Evolutionary conservation across 495 filamentous ascomycete genomes (phyloP).

Genomic region (Durotheca rogersii): DNA sequence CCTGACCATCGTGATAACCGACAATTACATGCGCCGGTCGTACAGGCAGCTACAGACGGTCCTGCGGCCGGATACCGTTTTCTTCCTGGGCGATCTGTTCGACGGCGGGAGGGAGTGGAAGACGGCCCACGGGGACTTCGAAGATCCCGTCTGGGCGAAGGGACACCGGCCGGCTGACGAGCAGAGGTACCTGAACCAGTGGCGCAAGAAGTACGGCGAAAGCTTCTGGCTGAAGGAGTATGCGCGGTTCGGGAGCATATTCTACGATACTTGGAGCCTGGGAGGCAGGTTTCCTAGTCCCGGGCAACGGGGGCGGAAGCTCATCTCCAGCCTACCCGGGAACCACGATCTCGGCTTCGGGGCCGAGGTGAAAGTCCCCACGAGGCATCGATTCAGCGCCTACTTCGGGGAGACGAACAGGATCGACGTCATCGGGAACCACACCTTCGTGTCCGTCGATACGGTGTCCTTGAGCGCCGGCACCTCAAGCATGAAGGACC

Average conservation of each 20-base stretch:
- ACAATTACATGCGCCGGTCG: constrained; percentile 81
- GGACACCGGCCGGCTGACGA: constrained; percentile 49
- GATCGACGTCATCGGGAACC: constrained; percentile 88
- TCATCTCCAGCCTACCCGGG: constrained; percentile 82
- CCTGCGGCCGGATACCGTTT: constrained; percentile 74
- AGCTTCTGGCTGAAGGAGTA: constrained; percentile 84
- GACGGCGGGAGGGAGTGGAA: constrained; percentile 97
- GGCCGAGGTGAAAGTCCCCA: constrained; percentile 71
- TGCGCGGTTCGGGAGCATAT: constrained; percentile 74
- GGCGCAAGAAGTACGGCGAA: constrained; percentile 69
- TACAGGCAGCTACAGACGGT: constrained; percentile 69
- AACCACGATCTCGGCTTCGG: constrained; percentile 98
- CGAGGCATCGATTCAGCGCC: constrained; percentile 77
- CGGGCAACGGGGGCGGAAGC: constrained; percentile 55
- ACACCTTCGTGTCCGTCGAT: constrained; percentile 92
- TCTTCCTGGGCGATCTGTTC: constrained; percentile 94
- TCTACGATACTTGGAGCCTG: constrained; percentile 62
- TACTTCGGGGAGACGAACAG: constrained; percentile 90
- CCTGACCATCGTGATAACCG: constrained; percentile 78
- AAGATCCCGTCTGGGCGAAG: constrained; percentile 59
- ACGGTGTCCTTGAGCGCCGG: constrained; percentile 78
- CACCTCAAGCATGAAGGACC: constrained; percentile 42
- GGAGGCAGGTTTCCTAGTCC: constrained; percentile 38
- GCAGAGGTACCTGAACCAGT: constrained; percentile 59
- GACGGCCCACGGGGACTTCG: constrained; percentile 56